Evolutionary conservation across 2,329 filamentous ascomycete species (phyloP).

Genomic region (Colletotrichum sp.): DNA sequence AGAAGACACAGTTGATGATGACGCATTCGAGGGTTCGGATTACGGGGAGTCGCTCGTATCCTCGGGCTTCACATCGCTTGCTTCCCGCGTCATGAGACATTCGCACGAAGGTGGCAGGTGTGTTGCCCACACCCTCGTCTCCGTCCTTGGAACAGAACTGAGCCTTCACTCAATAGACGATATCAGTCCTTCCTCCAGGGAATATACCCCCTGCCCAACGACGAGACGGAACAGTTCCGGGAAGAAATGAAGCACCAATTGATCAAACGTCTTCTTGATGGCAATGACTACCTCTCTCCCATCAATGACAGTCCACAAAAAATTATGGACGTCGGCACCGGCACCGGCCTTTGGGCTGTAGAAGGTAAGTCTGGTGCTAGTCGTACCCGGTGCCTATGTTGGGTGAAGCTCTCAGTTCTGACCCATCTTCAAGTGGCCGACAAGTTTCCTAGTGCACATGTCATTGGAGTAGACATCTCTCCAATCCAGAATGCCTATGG

Average conservation of each 20-base stretch:
- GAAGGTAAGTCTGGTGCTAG: slow-evolving; percentile 40
- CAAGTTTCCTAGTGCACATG: slow-evolving; percentile 46
- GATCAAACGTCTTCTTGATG: slow-evolving; percentile 51
- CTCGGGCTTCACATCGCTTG: slow-evolving; percentile 46
- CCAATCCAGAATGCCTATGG: slow-evolving; percentile 51
- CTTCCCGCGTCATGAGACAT: slow-evolving; percentile 21
- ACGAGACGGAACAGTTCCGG: slow-evolving; percentile 54
- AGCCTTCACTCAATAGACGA: slow-evolving; percentile 38
- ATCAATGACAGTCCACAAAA: slow-evolving; percentile 50
- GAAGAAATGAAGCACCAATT: slow-evolving; percentile 54
- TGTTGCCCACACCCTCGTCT: neutral
- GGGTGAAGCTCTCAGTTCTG: neutral
- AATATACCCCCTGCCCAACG: slow-evolving; percentile 57
- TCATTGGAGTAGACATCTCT: slow-evolving; percentile 51
- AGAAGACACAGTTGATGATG: neutral
- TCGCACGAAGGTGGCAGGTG: slow-evolving; percentile 22
- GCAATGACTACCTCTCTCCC: slow-evolving; percentile 47
- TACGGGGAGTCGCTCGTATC: slow-evolving; percentile 40
- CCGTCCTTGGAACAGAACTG: neutral
- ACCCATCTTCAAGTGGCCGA: slow-evolving; percentile 44
- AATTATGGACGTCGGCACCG: slow-evolving; percentile 56
- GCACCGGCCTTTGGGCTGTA: slow-evolving; percentile 62
- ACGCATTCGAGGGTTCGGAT: slow-evolving; percentile 35
- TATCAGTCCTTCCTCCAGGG: slow-evolving; percentile 54
- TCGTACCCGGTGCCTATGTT: neutral